Base-by-base conservation (phyloP, 768 basidiomycete species). In the Hemileccinum rubropunctum region DNA sequence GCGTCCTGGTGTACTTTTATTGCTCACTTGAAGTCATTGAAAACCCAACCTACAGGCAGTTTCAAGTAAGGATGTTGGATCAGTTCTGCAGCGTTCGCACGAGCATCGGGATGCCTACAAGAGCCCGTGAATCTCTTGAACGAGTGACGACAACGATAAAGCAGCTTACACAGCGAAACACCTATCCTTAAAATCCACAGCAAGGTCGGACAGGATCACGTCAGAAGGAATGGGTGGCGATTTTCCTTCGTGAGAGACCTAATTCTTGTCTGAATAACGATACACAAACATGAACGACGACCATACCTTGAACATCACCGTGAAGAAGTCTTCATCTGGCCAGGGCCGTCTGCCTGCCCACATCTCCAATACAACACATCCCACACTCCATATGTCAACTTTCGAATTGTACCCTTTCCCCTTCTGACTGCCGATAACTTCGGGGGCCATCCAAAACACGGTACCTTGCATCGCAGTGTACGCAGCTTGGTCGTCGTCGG, bases 371-470 rank as follows among this genome's bases (percentile, higher is more conserved):
- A 95, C 88, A n/a, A 98, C 91, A 72, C 97, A 99, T 2, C 97
- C 97, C 5, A 98, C 81, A 67, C 92, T 94, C 97, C 97, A 99
- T 57, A 99, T 95, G 64, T 99, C 97, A 43, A 97, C 85, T 72
- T 99, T 98, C 63, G 88, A 91, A 59, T 92, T 95, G 68, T 98
- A 98, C 0, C 93, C 93, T 59, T 88, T 86, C 21, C 66, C 65
- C 67, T 86, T 84, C 66, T 88, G 82, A 32, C 88, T 85, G 54
- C 92, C 86, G 52, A 93, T 81, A 47, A 97, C 91, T 72, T 93
- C 95, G 0, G 95, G 95, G 10, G 95, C 95, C 95, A 98, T 98
- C 95, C 97, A 99, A 67, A 97, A 98, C 32, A 98, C 89, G 17
- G 95, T 95, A 21, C 97, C 97, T 66, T 93, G 90, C 92, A 99